Evolutionary conservation across 2,329 filamentous ascomycete genomes (phyloP).

Genomic region (Fusarium hostae): DNA sequence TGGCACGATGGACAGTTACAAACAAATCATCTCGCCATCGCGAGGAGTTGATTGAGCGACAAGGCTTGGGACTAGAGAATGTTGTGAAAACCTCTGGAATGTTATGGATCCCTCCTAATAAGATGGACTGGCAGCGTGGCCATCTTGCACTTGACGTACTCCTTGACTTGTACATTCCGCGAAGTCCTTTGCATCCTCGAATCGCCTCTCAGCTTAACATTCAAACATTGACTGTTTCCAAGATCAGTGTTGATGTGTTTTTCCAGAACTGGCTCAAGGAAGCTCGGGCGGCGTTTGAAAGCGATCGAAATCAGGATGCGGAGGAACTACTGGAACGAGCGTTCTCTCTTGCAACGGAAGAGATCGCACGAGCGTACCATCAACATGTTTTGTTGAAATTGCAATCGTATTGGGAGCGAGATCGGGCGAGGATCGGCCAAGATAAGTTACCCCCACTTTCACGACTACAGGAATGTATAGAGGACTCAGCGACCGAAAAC

Average conservation of each 20-base stretch:
- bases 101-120: background rate
- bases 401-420: background rate
- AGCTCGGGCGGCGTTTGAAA: background rate
- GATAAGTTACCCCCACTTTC: background rate
- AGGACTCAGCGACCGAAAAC: background rate
- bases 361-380: background rate
- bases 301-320: background rate
- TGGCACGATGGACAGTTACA: background rate
- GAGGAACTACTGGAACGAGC: background rate
- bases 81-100: background rate
- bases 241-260: background rate
- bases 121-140: background rate
- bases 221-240: background rate
- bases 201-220: background rate
- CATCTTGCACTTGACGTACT: background rate
- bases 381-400: background rate
- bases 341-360: background rate
- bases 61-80: background rate
- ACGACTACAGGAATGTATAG: background rate
- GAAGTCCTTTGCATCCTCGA: background rate
- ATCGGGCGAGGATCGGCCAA: background rate
- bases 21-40: background rate
- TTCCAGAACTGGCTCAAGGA: background rate
- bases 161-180: background rate
- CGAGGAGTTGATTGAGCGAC: background rate